These are phyloP conservation scores for Syncephalis fuscata DNA, from an alignment of 371 early-diverging fungal genomes.

Conservation along the genomic window DNA sequence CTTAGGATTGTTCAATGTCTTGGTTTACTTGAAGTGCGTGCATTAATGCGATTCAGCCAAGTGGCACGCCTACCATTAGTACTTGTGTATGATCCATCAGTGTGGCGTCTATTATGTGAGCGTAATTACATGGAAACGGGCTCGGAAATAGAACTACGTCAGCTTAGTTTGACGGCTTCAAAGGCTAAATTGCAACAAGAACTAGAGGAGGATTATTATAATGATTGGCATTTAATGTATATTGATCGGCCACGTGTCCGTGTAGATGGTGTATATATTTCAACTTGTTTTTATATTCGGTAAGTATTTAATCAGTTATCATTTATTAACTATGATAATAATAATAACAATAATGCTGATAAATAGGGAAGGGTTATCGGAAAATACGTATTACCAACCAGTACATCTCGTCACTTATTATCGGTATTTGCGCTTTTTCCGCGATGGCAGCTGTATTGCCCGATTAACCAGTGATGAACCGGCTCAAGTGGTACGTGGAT, in stretches of 20 bases:
- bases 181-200: constrained; percentile 2
- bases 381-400: constrained; percentile 32
- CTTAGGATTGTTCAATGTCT: neutral
- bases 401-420: constrained; percentile 54
- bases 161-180: neutral
- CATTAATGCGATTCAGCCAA: neutral
- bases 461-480: constrained; percentile 39
- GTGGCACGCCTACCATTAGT: neutral
- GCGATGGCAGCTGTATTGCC: constrained; percentile 25
- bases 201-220: constrained; percentile 4
- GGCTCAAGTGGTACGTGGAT: constrained; percentile 13
- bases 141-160: constrained; percentile 2
- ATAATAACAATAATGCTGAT: neutral
- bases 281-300: constrained; percentile 40
- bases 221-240: constrained; percentile 26
- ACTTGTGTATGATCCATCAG: neutral
- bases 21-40: neutral
- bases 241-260: constrained; percentile 42
- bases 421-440: constrained; percentile 45
- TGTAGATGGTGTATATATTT: constrained; percentile 49
- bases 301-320: constrained; percentile 8
- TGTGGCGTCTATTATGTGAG: constrained; percentile 8
- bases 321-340: no score
- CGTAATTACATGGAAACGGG: constrained; percentile 17
- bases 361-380: constrained; percentile 22